These are phyloP conservation scores for Bjerkandera adusta DNA, from an alignment of 1,284 basidiomycete species.

Conservation along the genomic window DNA sequence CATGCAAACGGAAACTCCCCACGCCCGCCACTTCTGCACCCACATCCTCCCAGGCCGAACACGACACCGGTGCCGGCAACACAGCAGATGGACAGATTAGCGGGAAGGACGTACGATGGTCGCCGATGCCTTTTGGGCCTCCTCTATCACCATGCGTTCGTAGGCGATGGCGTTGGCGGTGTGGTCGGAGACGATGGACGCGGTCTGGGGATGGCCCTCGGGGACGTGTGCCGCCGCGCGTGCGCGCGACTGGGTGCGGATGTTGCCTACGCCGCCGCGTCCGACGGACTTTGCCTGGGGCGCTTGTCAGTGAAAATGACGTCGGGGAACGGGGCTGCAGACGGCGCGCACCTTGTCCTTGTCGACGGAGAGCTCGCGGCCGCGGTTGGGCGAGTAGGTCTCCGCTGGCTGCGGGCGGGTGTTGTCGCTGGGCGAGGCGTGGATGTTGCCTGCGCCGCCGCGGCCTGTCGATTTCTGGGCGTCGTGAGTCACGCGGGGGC, in stretches of 20 bases:
- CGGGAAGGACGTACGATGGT: conserved; percentile 17
- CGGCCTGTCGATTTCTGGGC: conserved; percentile 57
- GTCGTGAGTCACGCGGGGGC: neutral
- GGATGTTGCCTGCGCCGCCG: conserved; percentile 69
- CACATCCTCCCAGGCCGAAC: too few relatives aligned
- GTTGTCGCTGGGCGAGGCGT: conserved; percentile 41
- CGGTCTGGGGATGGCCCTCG: conserved; percentile 30
- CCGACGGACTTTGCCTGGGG: conserved; percentile 59
- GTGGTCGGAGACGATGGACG: conserved; percentile 26
- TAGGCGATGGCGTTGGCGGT: conserved; percentile 28
- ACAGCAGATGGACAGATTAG: neutral
- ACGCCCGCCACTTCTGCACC: too few relatives aligned
- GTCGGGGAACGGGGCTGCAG: conserved; percentile 1
- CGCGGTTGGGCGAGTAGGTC: conserved; percentile 47
- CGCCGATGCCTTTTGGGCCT: conserved; percentile 34
- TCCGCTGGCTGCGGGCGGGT: conserved; percentile 40
- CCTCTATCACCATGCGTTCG: conserved; percentile 46
- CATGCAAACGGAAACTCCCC: neutral
- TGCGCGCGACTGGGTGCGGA: conserved; percentile 68
- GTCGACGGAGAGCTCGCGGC: conserved; percentile 49
- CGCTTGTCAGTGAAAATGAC: conserved; percentile 8
- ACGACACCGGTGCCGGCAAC: too few relatives aligned
- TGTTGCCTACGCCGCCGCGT: conserved; percentile 77
- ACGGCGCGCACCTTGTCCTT: conserved; percentile 30
- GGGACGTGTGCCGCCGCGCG: conserved; percentile 27